Percentiles rank a stretch among this genome's conserved stretches.
These are phyloP conservation scores for Anisogramma anomala DNA, from an alignment of 2,329 filamentous ascomycete genomes.

Conservation along the genomic window DNA sequence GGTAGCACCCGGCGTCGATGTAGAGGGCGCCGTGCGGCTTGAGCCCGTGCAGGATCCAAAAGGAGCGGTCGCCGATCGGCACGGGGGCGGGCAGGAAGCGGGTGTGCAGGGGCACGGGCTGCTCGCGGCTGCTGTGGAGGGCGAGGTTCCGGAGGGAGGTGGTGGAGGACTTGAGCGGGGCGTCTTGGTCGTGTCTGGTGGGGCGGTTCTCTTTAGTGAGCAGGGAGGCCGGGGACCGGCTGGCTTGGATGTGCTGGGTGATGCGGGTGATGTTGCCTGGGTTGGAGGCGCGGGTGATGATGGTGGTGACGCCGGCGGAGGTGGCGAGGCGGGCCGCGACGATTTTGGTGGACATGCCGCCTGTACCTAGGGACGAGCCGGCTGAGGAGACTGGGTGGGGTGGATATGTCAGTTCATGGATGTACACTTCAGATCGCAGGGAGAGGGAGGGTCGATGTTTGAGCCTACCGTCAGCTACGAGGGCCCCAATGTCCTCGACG, in stretches of 20 bases:
- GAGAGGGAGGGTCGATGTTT: not conserved
- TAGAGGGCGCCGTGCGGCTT: conserved; percentile 82
- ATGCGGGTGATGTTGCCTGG: conserved; percentile 87
- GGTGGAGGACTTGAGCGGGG: conserved; percentile 28
- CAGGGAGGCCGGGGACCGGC: conserved; percentile 30
- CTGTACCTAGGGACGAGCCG: conserved; percentile 80
- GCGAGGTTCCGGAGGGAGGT: conserved; percentile 30
- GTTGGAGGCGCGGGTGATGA: conserved; percentile 89
- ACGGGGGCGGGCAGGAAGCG: conserved; percentile 77
- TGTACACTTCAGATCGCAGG: not conserved
- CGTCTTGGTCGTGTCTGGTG: conserved; percentile 21
- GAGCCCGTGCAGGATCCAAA: conserved; percentile 92
- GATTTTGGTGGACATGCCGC: conserved; percentile 97
- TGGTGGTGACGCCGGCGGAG: conserved; percentile 85
- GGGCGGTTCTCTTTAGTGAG: conserved; percentile 18
- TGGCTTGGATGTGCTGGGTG: conserved; percentile 64
- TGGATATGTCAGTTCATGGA: conserved; percentile 1
- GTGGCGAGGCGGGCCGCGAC: conserved; percentile 85
- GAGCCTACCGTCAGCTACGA: conserved; percentile 64
- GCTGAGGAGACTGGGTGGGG: conserved; percentile 62
- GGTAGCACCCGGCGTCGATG: conserved; percentile 82
- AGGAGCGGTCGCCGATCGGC: conserved; percentile 85
- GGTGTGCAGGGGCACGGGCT: conserved; percentile 64
- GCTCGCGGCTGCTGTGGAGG: conserved; percentile 5
- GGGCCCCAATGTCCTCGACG: conserved; percentile 72